Base-by-base conservation (phyloP, 306 rosid genomes). In the Clitoria ternatea region DNA sequence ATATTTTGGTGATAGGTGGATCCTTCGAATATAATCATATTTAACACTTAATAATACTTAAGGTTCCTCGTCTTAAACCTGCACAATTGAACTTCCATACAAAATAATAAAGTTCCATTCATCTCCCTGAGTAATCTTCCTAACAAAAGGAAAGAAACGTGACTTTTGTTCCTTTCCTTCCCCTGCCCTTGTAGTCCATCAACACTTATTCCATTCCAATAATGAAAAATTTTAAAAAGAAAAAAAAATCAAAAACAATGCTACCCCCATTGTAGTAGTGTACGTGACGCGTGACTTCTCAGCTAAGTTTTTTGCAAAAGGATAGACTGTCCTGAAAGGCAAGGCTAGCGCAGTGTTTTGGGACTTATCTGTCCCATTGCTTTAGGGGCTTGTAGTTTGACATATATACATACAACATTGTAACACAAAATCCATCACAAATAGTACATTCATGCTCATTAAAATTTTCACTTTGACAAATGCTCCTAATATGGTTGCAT, bases 401-500 rank as follows among this genome's bases (percentile, higher is more conserved):
- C 74, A 77, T 52, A 59, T 69, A 42, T 30, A 77, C 54, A 63
- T 36, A 53, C 35, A 73, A 62, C 29, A 74, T 62, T 62, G 60
- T 24, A 33, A 74, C 29, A 19, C 66, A 78, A 62, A 57, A 62
- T 71, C 63, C 74, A 24, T 81, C 69, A 71, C 23, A 37, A 69
- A 64, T 66, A 80, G 10, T 44, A 49, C 20, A 71, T 19, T 55
- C 55, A 50, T 75, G 67, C 75, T 74, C 66, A 32, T 55, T 61
- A 29, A 20, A 65, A 47, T 35, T 47, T 32, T 20, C 56, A 56
- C 47, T 53, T 30, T 35, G 37, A 29, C 61, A 48, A 19, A 40
- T 63, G 72, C 60, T 77, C 76, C 59, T 27, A 42, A 61, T 48
- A 70, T 33, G 71, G 53, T 70, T 73, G 23, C 79, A 32, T 73